phyloP scores from a whole-genome alignment of 2,329 filamentous ascomycete genomes.

The Didymella lethalis region DNA sequence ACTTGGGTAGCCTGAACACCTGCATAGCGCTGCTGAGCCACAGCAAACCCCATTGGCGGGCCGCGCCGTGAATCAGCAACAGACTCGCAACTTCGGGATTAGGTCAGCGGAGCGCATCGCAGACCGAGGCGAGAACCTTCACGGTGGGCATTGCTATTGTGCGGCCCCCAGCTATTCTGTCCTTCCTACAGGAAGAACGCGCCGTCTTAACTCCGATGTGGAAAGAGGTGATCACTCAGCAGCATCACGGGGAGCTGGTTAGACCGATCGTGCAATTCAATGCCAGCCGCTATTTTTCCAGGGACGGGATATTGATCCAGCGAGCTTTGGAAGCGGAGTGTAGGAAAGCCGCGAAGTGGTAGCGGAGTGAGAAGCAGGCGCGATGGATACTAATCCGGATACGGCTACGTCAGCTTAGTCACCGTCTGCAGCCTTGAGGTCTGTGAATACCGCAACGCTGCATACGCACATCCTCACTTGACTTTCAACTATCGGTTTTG shows the following conservation, averaged over 20 bases:
- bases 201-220: conserved; percentile 6
- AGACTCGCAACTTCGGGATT: neutral
- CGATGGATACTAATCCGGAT: neutral
- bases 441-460: neutral
- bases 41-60: neutral
- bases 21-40: neutral
- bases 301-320: neutral
- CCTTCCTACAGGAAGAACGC: neutral
- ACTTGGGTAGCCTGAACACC: neutral
- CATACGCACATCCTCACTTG: neutral
- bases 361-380: neutral
- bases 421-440: neutral
- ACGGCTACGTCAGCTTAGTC: neutral
- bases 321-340: neutral
- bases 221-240: conserved; percentile 4
- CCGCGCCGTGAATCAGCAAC: neutral
- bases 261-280: neutral
- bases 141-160: neutral
- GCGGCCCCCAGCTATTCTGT: neutral
- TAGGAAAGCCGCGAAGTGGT: neutral
- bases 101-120: neutral
- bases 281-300: too few species aligned
- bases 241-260: neutral
- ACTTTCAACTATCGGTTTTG: neutral
- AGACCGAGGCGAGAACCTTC: neutral